Evolutionary conservation across 768 basidiomycete genomes (phyloP), one percentile per base, ranked within the genome.

Genomic region (Tricholoma hemisulphureum): DNA sequence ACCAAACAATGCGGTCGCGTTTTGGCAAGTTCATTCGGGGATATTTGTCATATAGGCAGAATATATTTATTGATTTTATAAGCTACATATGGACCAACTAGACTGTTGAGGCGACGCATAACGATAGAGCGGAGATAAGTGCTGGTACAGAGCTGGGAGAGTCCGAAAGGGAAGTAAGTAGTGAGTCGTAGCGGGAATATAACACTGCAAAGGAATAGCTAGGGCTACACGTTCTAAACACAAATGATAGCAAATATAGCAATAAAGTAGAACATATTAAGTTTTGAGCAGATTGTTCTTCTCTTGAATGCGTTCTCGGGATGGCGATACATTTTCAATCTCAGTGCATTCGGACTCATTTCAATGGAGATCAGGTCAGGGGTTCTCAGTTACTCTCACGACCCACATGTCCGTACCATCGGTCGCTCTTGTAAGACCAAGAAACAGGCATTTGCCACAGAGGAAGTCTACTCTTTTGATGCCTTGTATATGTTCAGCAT

Each of bases 401-500:
- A 46, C 41, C 64, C 64, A 65, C 28, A 39, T 7, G 35, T 58
- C 53, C 10, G 58, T 57, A 10, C 64, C 64, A 53, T 65, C 64
- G 13, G 60, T 24, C 24, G 64, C 55, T 16, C 45, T 43, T 43
- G 57, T 63, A 41, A 65, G 45, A 32, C 64, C 64, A 11, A 65
- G 46, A 48, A 65, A 61, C 6, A 56, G 53, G 14, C 51, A 26
- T 39, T 59, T 61, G 10, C 45, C 39, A 35, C 53, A 58, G 28
- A 65, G 51, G 34, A 59, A 63, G 51, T 65, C 64, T 9, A 63
- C 26, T 18, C 62, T 54, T 55, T 60, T 65, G 18, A 65, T 51
- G n/a, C 63, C 63, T 28, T 57, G 55, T 2, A 50, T 48, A 16
- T 49, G 59, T 45, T 57, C 55, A 14, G 26, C 39, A 16, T 55